Conservation (phyloP, 2,329 filamentous ascomycete species). For the Fusarium napiforme region DNA sequence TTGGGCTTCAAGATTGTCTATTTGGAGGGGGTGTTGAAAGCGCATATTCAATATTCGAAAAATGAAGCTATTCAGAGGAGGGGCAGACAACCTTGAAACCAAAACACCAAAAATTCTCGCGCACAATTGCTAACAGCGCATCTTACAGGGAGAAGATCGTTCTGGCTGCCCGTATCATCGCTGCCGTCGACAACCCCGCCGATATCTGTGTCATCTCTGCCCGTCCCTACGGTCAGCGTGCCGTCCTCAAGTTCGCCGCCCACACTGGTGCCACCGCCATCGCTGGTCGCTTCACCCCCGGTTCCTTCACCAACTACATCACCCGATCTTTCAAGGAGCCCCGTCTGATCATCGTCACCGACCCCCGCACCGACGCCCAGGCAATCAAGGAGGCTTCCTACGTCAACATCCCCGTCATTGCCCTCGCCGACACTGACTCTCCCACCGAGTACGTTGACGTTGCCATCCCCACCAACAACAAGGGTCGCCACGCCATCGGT, state of each 20-base stretch:
- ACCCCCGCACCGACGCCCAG: constrained; percentile 99
- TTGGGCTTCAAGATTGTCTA: background rate
- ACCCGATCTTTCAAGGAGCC: constrained; percentile 99
- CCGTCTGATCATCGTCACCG: constrained; percentile 98
- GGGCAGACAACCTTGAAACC: constrained; percentile 22
- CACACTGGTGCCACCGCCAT: constrained; percentile 99
- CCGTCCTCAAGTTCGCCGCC: constrained; percentile 98
- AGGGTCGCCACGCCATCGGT: constrained; percentile 99
- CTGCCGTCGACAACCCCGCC: constrained; percentile 98
- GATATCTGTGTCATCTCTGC: constrained; percentile 99
- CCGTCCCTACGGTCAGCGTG: constrained; percentile 99
- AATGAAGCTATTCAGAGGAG: constrained; percentile 35
- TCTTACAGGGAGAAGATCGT: constrained; percentile 95
- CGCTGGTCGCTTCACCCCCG: constrained; percentile 99
- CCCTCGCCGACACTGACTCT: constrained; percentile 98
- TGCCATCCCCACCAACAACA: constrained; percentile 99
- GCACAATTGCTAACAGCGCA: constrained; percentile 31
- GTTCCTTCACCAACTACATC: constrained; percentile 99
- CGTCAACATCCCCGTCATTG: constrained; percentile 99
- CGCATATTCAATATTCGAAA: background rate
- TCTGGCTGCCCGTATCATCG: constrained; percentile 98
- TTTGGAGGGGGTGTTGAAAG: background rate
- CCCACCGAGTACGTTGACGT: constrained; percentile 99
- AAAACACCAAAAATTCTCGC: constrained; percentile 31
- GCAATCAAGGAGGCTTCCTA: constrained; percentile 99